Evolutionary conservation across 2,329 filamentous ascomycete species (phyloP).

Genomic region (Aspergillus phoenicis): DNA sequence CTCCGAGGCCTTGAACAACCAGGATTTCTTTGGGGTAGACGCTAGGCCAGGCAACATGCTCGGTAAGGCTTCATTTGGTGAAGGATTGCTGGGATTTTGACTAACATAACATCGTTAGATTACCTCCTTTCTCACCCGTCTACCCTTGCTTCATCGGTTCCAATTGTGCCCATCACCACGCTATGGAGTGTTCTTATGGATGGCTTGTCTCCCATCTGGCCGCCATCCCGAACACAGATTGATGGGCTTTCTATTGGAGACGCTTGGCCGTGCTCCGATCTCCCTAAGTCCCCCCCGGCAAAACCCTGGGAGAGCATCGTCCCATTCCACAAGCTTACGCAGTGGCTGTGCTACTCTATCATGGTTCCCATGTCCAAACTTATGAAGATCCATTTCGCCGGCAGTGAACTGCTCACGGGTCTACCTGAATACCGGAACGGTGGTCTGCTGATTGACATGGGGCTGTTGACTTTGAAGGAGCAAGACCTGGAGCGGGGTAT

Average conservation of each 20-base stretch:
- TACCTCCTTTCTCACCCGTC: slow-evolving; percentile 90
- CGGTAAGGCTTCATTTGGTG: slow-evolving; percentile 57
- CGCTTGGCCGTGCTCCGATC: slow-evolving; percentile 85
- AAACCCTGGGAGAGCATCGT: slow-evolving; percentile 78
- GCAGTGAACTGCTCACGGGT: slow-evolving; percentile 79
- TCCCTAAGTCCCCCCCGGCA: slow-evolving; percentile 69
- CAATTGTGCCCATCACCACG: slow-evolving; percentile 82
- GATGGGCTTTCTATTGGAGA: slow-evolving; percentile 87
- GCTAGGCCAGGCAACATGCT: slow-evolving; percentile 92
- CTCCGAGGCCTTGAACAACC: slow-evolving; percentile 73
- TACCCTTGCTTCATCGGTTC: slow-evolving; percentile 83
- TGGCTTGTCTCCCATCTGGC: slow-evolving; percentile 86
- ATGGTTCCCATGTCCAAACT: slow-evolving; percentile 88
- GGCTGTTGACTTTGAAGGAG: slow-evolving; percentile 74
- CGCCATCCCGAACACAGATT: slow-evolving; percentile 78
- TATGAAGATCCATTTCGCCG: slow-evolving; percentile 77
- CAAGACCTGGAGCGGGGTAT: slow-evolving; percentile 71
- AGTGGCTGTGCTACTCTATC: slow-evolving; percentile 92
- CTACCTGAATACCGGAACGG: slow-evolving; percentile 92
- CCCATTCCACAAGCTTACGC: slow-evolving; percentile 91
- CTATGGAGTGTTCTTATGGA: slow-evolving; percentile 91
- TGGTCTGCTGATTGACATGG: slow-evolving; percentile 82
- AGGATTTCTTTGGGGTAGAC: slow-evolving; percentile 80
- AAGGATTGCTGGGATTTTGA: neutral
- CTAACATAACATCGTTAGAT: slow-evolving; percentile 55